Percentiles rank a stretch among this genome's conserved stretches.
Conservation (phyloP, 2,329 filamentous ascomycete species). For the Aspergillus novoparasiticus region DNA sequence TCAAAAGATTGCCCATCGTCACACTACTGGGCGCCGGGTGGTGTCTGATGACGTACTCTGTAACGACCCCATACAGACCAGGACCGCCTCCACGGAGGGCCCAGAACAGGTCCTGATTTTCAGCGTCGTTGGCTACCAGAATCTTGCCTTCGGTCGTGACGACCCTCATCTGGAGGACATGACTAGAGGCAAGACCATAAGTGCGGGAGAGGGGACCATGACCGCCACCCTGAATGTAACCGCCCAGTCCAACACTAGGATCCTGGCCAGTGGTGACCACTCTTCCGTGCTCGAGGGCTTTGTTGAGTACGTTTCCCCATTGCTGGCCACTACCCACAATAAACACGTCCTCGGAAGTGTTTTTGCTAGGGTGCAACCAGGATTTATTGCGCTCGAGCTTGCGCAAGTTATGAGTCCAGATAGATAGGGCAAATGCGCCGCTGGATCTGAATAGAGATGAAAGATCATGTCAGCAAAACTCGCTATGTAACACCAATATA, state of each 20-base stretch:
- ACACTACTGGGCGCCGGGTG: slow-evolving; percentile 22
- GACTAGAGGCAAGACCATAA: slow-evolving; percentile 29
- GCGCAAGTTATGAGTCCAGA: slow-evolving; percentile 53
- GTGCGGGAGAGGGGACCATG: slow-evolving; percentile 27
- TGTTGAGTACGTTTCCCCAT: slow-evolving; percentile 16
- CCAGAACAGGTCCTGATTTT: slow-evolving; percentile 53
- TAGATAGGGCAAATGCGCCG: slow-evolving; percentile 47
- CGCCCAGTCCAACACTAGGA: slow-evolving; percentile 51
- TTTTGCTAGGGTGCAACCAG: slow-evolving; percentile 17
- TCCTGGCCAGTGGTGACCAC: slow-evolving; percentile 59
- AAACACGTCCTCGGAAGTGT: slow-evolving; percentile 15
- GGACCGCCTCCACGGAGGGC: slow-evolving; percentile 53
- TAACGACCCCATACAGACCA: slow-evolving; percentile 22
- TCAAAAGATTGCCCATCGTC: slow-evolving; percentile 15
- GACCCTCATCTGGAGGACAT: slow-evolving; percentile 29
- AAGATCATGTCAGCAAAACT: neutral
- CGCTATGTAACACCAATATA: no score
- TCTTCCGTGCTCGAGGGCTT: slow-evolving; percentile 23
- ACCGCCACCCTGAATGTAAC: slow-evolving; percentile 33
- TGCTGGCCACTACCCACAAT: slow-evolving; percentile 21
- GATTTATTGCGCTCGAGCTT: slow-evolving; percentile 28
- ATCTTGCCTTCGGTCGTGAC: slow-evolving; percentile 32
- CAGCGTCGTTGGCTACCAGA: slow-evolving; percentile 39
- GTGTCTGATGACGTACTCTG: slow-evolving; percentile 23
- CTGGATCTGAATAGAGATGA: slow-evolving; percentile 32